phyloP scores from a whole-genome alignment of 1,284 basidiomycete genomes.

The Melampsora larici-populina region DNA sequence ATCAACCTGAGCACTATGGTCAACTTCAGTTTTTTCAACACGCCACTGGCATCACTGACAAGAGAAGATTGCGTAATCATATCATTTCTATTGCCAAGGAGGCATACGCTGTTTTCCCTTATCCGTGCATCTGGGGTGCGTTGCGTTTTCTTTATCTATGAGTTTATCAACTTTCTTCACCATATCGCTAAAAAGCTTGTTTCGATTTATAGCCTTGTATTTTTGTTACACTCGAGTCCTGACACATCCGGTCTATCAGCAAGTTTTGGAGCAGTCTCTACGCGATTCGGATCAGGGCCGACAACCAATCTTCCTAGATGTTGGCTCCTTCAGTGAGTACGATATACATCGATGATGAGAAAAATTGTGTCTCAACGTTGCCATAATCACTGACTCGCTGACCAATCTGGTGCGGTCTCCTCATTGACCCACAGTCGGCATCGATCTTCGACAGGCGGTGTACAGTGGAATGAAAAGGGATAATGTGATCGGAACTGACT shows the following conservation, averaged over 20 bases:
- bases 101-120: constrained; percentile 33
- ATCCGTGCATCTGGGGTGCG: constrained; percentile 39
- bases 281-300: neutral
- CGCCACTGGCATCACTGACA: constrained; percentile 22
- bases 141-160: neutral
- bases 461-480: constrained; percentile 25
- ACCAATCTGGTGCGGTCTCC: neutral
- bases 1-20: constrained; percentile 23
- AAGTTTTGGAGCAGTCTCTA: constrained; percentile 17
- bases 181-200: neutral
- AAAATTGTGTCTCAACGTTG: neutral
- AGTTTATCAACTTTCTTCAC: neutral
- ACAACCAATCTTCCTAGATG: constrained; percentile 41
- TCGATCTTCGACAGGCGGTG: constrained; percentile 30
- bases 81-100: constrained; percentile 29
- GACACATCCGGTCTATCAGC: constrained; percentile 25
- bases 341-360: neutral
- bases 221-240: constrained; percentile 33
- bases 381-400: neutral
- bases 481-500: constrained; percentile 29
- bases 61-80: neutral
- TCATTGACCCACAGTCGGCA: constrained; percentile 14
- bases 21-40: constrained; percentile 26
- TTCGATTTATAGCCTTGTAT: constrained; percentile 17
- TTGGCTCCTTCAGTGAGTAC: constrained; percentile 30